These are phyloP conservation scores for Penicillium digitatum DNA, from an alignment of 2,329 filamentous ascomycete species.

Conservation along the genomic window DNA sequence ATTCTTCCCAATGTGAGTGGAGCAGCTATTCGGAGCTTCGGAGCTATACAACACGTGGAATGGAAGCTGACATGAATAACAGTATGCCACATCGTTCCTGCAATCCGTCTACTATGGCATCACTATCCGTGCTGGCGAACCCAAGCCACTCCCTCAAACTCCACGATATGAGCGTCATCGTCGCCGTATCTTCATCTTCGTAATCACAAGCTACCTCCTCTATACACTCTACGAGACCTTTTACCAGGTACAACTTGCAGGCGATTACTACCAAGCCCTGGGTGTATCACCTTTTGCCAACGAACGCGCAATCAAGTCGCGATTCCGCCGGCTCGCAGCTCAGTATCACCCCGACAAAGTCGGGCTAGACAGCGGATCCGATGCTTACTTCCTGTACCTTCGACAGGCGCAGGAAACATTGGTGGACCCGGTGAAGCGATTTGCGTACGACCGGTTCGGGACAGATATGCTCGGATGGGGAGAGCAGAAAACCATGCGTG, in stretches of 20 bases:
- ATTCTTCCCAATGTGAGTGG: slow-evolving; percentile 57
- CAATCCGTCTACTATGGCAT: slow-evolving; percentile 83
- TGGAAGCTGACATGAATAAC: slow-evolving; percentile 8
- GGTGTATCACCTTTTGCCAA: slow-evolving; percentile 64
- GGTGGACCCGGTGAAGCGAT: slow-evolving; percentile 68
- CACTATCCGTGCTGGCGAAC: slow-evolving; percentile 83
- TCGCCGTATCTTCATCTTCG: slow-evolving; percentile 74
- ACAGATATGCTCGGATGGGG: slow-evolving; percentile 64
- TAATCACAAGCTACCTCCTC: slow-evolving; percentile 77
- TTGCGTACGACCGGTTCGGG: slow-evolving; percentile 87
- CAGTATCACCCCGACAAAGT: slow-evolving; percentile 82
- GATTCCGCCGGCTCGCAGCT: slow-evolving; percentile 71
- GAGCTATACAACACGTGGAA: slow-evolving; percentile 1
- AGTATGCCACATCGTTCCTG: slow-evolving; percentile 73
- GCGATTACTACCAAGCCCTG: slow-evolving; percentile 76
- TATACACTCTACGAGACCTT: slow-evolving; percentile 94
- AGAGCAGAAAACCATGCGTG: slow-evolving; percentile 56
- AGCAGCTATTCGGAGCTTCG: slow-evolving; percentile 8
- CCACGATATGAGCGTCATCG: slow-evolving; percentile 69
- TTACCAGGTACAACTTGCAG: slow-evolving; percentile 66
- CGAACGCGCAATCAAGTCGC: slow-evolving; percentile 75
- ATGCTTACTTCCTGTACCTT: slow-evolving; percentile 71
- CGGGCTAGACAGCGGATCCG: slow-evolving; percentile 36
- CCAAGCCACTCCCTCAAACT: slow-evolving; percentile 66
- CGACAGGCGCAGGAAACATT: slow-evolving; percentile 81